Conservation (phyloP, 1,284 basidiomycete species). For the Sanghuangporus baumii region DNA sequence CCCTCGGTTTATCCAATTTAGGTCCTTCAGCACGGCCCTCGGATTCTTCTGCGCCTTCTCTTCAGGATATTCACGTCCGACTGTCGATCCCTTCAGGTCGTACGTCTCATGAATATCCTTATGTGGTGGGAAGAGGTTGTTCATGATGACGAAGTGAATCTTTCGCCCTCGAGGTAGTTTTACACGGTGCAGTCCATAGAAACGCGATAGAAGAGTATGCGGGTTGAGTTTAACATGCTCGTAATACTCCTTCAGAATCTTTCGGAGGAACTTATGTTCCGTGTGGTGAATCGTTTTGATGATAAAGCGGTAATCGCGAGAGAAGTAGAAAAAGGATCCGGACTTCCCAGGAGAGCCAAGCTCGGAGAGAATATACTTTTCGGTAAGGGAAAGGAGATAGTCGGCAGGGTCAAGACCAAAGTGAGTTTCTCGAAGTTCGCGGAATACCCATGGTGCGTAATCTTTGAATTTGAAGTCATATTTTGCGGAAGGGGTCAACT, state of each 20-base stretch:
- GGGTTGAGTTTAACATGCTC: constrained; percentile 87
- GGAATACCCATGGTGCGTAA: constrained; percentile 97
- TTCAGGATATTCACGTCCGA: constrained; percentile 86
- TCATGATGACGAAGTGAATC: constrained; percentile 99
- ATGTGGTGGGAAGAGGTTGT: constrained; percentile 97
- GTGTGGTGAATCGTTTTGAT: constrained; percentile 97
- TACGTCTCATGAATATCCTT: constrained; percentile 97
- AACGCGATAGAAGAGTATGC: constrained; percentile 89
- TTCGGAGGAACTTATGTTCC: constrained; percentile 91
- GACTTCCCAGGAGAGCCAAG: constrained; percentile 98
- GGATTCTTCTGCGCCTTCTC: constrained; percentile 78
- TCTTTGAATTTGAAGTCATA: constrained; percentile 99
- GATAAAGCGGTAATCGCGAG: constrained; percentile 97
- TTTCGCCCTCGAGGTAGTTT: constrained; percentile 92
- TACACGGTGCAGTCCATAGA: constrained; percentile 96
- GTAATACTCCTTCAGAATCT: constrained; percentile 84
- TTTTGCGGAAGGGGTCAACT: constrained; percentile 92
- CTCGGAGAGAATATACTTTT: constrained; percentile 97
- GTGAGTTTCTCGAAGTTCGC: constrained; percentile 88
- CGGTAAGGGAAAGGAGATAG: constrained; percentile 92
- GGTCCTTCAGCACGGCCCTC: constrained; percentile 88
- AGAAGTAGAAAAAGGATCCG: constrained; percentile 99
- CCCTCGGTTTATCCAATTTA: constrained; percentile 89
- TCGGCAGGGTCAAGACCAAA: constrained; percentile 97
- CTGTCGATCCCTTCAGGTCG: constrained; percentile 93